Evolutionary conservation across 192 early-diverging fungal genomes (phyloP).

Genomic region (Endogone sp.): DNA sequence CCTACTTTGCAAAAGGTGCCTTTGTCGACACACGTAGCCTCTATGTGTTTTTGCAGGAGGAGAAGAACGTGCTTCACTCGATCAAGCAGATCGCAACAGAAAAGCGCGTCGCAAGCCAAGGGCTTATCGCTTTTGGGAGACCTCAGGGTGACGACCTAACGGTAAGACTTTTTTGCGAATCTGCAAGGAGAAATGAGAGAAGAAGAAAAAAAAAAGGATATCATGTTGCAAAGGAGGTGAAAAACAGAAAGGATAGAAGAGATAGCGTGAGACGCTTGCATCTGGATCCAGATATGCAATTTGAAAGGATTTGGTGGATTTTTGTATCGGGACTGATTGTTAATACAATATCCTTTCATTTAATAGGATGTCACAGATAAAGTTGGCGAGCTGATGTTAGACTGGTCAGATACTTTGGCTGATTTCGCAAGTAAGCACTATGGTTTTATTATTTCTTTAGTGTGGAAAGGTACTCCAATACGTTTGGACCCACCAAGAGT

Average conservation of each 20-base stretch:
- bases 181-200: too few relatives aligned
- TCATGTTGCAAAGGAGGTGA: too few relatives aligned
- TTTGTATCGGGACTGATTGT: background rate
- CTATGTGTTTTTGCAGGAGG: slow-evolving; percentile 14
- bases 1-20: too few relatives aligned
- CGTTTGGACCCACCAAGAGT: too few relatives aligned
- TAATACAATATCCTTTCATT: background rate
- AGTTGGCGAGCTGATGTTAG: slow-evolving; percentile 15
- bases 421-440: slow-evolving; percentile 21
- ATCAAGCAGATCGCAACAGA: slow-evolving; percentile 16
- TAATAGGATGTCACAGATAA: slow-evolving; percentile 30
- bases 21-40: background rate
- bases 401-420: slow-evolving; percentile 21
- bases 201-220: background rate
- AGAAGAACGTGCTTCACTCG: slow-evolving; percentile 11
- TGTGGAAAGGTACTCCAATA: too few relatives aligned
- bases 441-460: background rate
- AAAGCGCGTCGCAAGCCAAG: slow-evolving; percentile 15
- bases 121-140: slow-evolving; percentile 22
- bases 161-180: slow-evolving; percentile 11
- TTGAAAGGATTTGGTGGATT: too few relatives aligned
- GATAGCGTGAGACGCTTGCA: too few relatives aligned
- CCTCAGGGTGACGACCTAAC: slow-evolving; percentile 27
- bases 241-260: too few relatives aligned
- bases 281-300: too few relatives aligned